Evolutionary conservation across 805 yeast genomes (phyloP).

Genomic region (Blastobotrys americana): DNA sequence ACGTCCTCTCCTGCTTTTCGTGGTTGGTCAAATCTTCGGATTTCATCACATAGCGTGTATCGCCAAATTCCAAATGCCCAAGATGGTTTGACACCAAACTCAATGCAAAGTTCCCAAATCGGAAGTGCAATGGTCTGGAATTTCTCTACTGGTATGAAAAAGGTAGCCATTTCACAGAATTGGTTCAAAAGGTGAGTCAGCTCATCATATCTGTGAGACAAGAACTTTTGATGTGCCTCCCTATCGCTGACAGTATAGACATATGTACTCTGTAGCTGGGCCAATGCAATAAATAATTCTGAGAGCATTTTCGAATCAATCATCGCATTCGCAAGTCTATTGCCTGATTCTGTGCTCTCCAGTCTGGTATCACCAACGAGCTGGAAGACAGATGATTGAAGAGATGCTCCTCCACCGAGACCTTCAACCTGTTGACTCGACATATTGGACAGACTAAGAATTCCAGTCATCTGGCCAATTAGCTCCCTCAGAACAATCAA

Average conservation of each 20-base stretch:
- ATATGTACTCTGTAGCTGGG: slow-evolving; percentile 40
- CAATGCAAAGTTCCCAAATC: slow-evolving; percentile 19
- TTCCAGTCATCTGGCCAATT: slow-evolving; percentile 68
- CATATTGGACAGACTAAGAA: slow-evolving; percentile 60
- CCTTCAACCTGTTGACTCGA: slow-evolving; percentile 57
- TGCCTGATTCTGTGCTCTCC: slow-evolving; percentile 41
- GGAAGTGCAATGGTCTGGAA: slow-evolving; percentile 17
- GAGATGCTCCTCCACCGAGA: slow-evolving; percentile 55
- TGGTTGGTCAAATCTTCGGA: slow-evolving; percentile 23
- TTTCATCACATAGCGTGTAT: slow-evolving; percentile 26
- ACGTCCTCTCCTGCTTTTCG: slow-evolving; percentile 46
- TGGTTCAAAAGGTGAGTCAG: slow-evolving; percentile 59
- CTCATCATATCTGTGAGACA: slow-evolving; percentile 69
- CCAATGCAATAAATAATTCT: slow-evolving; percentile 61
- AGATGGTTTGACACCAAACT: slow-evolving; percentile 30
- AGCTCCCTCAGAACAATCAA: slow-evolving; percentile 61
- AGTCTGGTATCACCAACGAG: slow-evolving; percentile 56
- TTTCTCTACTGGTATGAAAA: slow-evolving; percentile 34
- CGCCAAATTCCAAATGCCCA: slow-evolving; percentile 85
- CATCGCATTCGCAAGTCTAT: slow-evolving; percentile 42
- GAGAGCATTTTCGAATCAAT: slow-evolving; percentile 37
- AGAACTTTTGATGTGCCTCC: slow-evolving; percentile 54
- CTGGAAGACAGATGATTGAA: slow-evolving; percentile 47
- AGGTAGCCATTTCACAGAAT: slow-evolving; percentile 50
- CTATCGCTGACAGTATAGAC: slow-evolving; percentile 30